Percentiles rank a stretch among this genome's conserved stretches.
phyloP scores from a whole-genome alignment of 345 rosid species.

The Gossypium sturtianum region DNA sequence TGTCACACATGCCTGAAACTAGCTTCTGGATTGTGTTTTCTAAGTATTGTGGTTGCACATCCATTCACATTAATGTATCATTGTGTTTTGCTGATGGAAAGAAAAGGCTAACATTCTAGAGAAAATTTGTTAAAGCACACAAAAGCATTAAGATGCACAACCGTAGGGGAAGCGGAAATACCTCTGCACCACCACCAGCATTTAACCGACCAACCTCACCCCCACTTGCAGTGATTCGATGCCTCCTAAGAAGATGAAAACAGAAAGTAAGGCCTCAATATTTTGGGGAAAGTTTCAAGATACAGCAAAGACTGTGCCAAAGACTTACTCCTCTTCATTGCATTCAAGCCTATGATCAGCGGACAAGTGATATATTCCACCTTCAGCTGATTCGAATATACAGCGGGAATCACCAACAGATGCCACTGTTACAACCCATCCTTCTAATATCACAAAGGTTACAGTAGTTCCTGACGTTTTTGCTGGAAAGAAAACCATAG shows the following conservation, averaged over 20 bases:
- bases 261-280: slow-evolving; percentile 11
- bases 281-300: slow-evolving; percentile 6
- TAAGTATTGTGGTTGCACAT: background rate
- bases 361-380: slow-evolving; percentile 79
- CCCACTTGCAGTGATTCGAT: slow-evolving; percentile 87
- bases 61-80: background rate
- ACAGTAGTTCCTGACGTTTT: slow-evolving; percentile 94
- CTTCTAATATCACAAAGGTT: slow-evolving; percentile 86
- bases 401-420: slow-evolving; percentile 99
- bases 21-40: slow-evolving; percentile 2
- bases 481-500: slow-evolving; percentile 31
- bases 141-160: slow-evolving; percentile 5
- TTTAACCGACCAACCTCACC: slow-evolving; percentile 98
- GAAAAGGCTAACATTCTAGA: slow-evolving; percentile 1
- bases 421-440: slow-evolving; percentile 90
- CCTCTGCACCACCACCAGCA: slow-evolving; percentile 99
- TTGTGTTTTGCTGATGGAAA: background rate
- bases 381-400: slow-evolving; percentile 95
- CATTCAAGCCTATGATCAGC: slow-evolving; percentile 96
- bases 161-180: slow-evolving; percentile 26
- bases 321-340: slow-evolving; percentile 87
- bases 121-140: background rate
- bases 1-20: background rate
- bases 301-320: slow-evolving; percentile 1
- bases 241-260: slow-evolving; percentile 51